Base-by-base conservation (phyloP, 2,329 filamentous ascomycete genomes). In the Lachnellula suecica region DNA sequence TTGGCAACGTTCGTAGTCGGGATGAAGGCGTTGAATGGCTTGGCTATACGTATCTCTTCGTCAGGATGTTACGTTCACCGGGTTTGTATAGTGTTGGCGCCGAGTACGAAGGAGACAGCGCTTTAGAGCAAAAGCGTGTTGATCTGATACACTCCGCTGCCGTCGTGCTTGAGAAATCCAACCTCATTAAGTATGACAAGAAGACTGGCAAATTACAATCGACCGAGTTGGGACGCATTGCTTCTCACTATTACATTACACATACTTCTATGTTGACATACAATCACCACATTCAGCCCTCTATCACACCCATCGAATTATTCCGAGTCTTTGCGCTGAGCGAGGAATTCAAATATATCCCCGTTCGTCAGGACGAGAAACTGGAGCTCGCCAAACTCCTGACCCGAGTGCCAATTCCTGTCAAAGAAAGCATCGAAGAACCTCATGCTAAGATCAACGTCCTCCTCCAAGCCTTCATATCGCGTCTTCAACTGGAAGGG, bases 11-110 rank as follows among this genome's bases (percentile, higher is more conserved):
- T 23, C 85, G 93, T 51, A 92, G 79, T 55, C 85, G 95, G 53
- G 93, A 99, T 61, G 94, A 99, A 67, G 94, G 89, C 62, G 94
- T 99, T n/a, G 92, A 99, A 68, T 99, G 94, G 94, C 82, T 99
- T 29, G 93, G 94, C 11, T 99, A 99, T 71, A 97, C 93, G 0
- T 99, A 99, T 70, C 83, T 99, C 17, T 99, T 96, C 66, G 91
- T 99, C 49, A 89, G 94, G 45, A 99, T 99, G 94, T 81, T 99
- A 57, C 87, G 94, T 25, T 97, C 93, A 2, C 94, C 94, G 31
- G 93, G 91, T 0, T 75, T 99, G 11, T 99, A 99, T 69, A 93
- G 94, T 66, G 94, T 99, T 46, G 94, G 94, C 4, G 85, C 92
- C 10, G 95, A 99, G 64, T 99, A 97, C 63, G 91, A 96, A 64